Evolutionary conservation across 2,329 filamentous ascomycete species (phyloP), one percentile per base, ranked within the genome.

Genomic region (Tolypocladium tropicale): DNA sequence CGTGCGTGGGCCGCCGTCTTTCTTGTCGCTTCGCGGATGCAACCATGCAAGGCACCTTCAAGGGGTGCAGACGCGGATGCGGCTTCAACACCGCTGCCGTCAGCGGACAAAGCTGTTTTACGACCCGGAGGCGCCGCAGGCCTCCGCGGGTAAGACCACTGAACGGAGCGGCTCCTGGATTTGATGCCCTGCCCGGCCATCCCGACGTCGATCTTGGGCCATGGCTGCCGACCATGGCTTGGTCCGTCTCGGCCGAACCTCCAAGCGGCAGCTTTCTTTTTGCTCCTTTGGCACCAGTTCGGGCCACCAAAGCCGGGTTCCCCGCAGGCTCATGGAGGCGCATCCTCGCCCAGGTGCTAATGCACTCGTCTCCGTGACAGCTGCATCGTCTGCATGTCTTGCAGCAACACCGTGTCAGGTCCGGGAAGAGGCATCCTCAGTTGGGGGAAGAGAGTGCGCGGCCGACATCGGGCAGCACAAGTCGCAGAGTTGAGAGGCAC

Each of bases 21-120:
- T 25, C 41, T 25, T 7, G 12, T 46, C 21, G 28, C 54, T 14
- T 33, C 25, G 28, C 28, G 46, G 49, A 28, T 41, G 52, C 39
- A 25, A 48, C 53, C 53, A 50, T 57, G 56, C 56, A 57, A 52
- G 56, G 50, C 56, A 57, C 53, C 50, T 37, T 18, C 23, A 25
- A 43, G 41, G 52, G 41, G 50, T 43, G 30, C 39, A 49, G 34
- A 33, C 41, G 52, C 37, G 28, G 28, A 33, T 41, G 51, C 34
- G 37, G 25, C 51, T 18, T 56, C 9, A n/a, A n/a, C n/a, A 16
- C n/a, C 36, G 23, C 36, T 30, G 21, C 36, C 49, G 53, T 41
- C 28, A 49, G 36, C 43, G n/a, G 52, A 32, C 30, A 43, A 25
- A 37, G 21, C 52, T 30, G 49, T 18, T 54, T 52, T 54, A 46